Percentiles rank a stretch among this genome's conserved stretches.
Evolutionary conservation across 768 basidiomycete species (phyloP).

Genomic region (Phylloporus sp.): DNA sequence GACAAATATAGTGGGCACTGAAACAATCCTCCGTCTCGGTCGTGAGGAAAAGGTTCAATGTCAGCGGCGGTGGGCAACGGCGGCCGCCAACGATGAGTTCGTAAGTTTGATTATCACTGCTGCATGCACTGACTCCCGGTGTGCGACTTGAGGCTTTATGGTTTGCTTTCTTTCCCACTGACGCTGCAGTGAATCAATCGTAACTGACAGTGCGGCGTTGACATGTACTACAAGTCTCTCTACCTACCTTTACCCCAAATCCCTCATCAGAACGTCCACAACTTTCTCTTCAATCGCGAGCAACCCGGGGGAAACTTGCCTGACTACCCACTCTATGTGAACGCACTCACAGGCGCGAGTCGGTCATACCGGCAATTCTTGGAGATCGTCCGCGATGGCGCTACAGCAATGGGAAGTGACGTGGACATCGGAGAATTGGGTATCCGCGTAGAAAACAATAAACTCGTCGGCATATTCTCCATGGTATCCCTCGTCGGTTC

Average conservation of each 20-base stretch:
- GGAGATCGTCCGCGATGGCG: conserved; percentile 47
- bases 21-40: too few species aligned
- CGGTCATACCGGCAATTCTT: conserved; percentile 46
- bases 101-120: too few species aligned
- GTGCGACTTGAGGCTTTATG: too few species aligned
- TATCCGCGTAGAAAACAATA: conserved; percentile 40
- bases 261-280: conserved; percentile 50
- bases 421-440: conserved; percentile 51
- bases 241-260: conserved; percentile 48
- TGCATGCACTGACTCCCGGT: too few species aligned
- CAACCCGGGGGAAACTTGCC: conserved; percentile 53
- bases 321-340: conserved; percentile 53
- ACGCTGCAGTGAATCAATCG: too few species aligned
- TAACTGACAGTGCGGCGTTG: too few species aligned
- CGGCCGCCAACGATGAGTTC: too few species aligned
- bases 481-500: conserved; percentile 36
- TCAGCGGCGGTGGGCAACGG: too few species aligned
- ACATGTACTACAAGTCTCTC: conserved; percentile 56
- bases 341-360: conserved; percentile 46
- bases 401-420: conserved; percentile 52
- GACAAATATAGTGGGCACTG: too few species aligned
- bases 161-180: too few species aligned
- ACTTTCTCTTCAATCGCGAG: conserved; percentile 49
- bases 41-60: too few species aligned
- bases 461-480: conserved; percentile 65